Evolutionary conservation across 805 yeast species (phyloP).

Genomic region (Lipomyces starkeyi): DNA sequence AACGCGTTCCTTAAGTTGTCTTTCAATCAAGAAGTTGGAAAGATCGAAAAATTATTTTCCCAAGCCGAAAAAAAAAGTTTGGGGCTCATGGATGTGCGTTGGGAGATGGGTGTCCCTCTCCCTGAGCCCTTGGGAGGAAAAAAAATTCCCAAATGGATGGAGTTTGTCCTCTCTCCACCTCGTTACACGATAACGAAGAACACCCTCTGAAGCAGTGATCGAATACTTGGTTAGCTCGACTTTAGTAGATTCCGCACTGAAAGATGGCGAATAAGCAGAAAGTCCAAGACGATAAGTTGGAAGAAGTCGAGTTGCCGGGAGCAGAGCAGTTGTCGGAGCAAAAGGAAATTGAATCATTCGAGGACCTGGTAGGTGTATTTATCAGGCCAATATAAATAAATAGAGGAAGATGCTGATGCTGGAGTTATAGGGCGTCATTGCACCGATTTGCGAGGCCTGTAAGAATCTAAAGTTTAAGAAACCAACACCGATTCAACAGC

Average conservation of each 20-base stretch:
- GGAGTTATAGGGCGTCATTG: conserved; percentile 57
- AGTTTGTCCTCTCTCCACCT: not conserved
- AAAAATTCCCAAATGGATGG: not conserved
- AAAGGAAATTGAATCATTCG: conserved; percentile 39
- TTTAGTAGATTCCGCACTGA: not conserved
- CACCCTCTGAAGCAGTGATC: not conserved
- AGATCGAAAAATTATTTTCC: conserved; percentile 11
- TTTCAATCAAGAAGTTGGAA: not conserved
- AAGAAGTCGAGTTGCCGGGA: conserved; percentile 37
- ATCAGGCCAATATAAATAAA: not conserved
- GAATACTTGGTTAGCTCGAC: not conserved
- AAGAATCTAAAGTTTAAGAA: conserved; percentile 71
- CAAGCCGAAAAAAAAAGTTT: conserved; percentile 2
- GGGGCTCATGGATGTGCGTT: not conserved
- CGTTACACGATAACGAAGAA: not conserved
- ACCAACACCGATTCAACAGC: conserved; percentile 94
- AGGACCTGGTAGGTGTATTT: conserved; percentile 25
- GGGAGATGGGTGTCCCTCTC: not conserved
- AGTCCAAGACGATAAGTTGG: conserved; percentile 55
- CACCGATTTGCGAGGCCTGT: conserved; percentile 81
- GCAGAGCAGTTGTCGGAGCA: conserved; percentile 36
- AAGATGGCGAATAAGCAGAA: conserved; percentile 51
- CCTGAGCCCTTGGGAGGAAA: not conserved
- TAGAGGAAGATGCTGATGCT: not conserved
- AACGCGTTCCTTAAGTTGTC: not conserved